A percentile compares a stretch with the other conserved stretches of the same genome.
Evolutionary conservation across 2,329 filamentous ascomycete genomes (phyloP).

Genomic region (Aspergillus transmontanensis): DNA sequence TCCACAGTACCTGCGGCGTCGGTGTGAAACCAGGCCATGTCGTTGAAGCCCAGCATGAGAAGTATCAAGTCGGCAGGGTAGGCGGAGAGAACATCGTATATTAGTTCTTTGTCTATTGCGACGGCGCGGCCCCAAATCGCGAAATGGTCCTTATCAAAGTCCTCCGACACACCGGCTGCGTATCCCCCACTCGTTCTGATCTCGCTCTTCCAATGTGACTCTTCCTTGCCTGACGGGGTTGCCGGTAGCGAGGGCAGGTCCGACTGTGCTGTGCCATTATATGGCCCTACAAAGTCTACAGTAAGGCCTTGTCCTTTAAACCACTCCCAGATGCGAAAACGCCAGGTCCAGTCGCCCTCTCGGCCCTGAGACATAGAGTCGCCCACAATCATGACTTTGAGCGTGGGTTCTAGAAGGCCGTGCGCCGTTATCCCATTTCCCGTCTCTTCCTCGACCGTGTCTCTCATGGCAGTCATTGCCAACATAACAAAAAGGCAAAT

Average conservation of each 20-base stretch:
- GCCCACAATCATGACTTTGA: conserved; percentile 6
- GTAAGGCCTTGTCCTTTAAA: conserved; percentile 1
- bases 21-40: conserved; percentile 10
- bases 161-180: not conserved
- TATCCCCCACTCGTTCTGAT: conserved; percentile 5
- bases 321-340: conserved; percentile 11
- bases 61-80: conserved; percentile 3
- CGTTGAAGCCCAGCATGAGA: conserved; percentile 11
- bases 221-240: not conserved
- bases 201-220: not conserved
- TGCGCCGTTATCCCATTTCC: not conserved
- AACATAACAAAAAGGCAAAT: not conserved
- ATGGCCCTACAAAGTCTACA: conserved; percentile 6
- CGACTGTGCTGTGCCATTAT: conserved; percentile 3
- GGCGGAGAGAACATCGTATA: not conserved
- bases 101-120: conserved; percentile 1
- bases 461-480: not conserved
- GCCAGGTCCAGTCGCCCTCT: conserved; percentile 12
- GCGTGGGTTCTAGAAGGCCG: not conserved
- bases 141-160: conserved; percentile 2
- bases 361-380: conserved; percentile 11
- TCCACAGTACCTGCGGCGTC: not conserved
- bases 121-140: conserved; percentile 10
- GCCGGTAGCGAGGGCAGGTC: not conserved
- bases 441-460: not conserved